Evolutionary conservation across 306 rosid genomes (phyloP), one percentile per base, ranked within the genome.

Genomic region (Cucurbita maxima): DNA sequence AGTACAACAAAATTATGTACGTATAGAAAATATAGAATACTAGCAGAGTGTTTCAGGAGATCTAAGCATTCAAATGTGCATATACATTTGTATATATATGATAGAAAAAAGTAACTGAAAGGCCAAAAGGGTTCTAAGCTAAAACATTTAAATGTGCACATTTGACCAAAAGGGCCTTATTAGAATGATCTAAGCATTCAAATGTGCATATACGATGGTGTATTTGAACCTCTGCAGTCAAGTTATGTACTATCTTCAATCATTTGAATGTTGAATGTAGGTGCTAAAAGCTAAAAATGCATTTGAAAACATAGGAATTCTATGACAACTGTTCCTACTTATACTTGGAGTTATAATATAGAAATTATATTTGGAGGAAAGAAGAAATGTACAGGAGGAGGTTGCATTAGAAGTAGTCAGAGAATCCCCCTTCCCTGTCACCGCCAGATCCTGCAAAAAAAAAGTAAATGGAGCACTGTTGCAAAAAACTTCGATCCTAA

Each of bases 381-480:
- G 59, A 70, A 70, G 75, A 76, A 83, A 63, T 70, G 56, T 73
- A 79, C 80, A 82, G 77, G 63, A 82, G 77, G 63, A 78, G 60
- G 72, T 76, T 79, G 81, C 75, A 80, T 88, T 81, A 93, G 90
- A 93, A 93, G 88, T 77, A 83, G 82, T 88, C 98, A 74, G 89
- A 96, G 82, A 93, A 93, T 73, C 93, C 78, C 66, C 96, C 90
- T 74, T 84, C 96, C 85, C 83, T 82, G 54, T 76, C 87, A 82
- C 81, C 79, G 85, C 83, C 96, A 72, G 83, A 78, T 84, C 96
- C 96, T 90, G 96, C 90, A 84, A 45, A 80, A 84, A 84, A 45
- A 80, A 80, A 51, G 82, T 75, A 78, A 75, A 82, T 62, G 55
- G 45, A 64, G 59, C 19, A 64, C 34, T 20, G 53, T 51, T 71